Evolutionary conservation across 2,329 filamentous ascomycete genomes (phyloP), one percentile per base, ranked within the genome.

Genomic region (Sporothrix luriei): DNA sequence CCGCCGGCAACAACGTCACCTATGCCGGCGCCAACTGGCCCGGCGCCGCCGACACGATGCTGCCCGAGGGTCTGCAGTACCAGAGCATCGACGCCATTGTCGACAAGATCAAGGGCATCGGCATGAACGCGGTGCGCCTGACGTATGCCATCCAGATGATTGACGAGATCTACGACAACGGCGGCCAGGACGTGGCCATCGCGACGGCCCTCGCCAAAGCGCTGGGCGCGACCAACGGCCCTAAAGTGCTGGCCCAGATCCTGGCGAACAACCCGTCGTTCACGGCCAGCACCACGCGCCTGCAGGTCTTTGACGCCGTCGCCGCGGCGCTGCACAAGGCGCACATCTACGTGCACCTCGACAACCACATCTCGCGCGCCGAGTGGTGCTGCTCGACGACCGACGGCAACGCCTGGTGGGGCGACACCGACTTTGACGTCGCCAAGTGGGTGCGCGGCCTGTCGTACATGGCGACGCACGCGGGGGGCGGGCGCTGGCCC

Each of bases 91-190:
- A 80, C 49, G 78, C 77, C 9, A 84, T 90, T 48, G 83, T 88
- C 0, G 77, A 82, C 3, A 84, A 84, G 77, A 82, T 89, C 74
- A 88, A 87, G 74, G 82, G 82, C 70, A 75, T 88, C 0, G 87
- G 87, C 19, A 85, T 90, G 80, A 90, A 90, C 74, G 83, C 85
- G 1, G 84, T 90, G 33, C 85, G 88, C 1, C 77, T 90, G 54
- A 89, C 87, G 0, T 90, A 84, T 68, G 87, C 88, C 3, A 90
- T 86, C 70, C 83, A 90, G 75, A 86, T 90, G 84, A 79, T 90
- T 66, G 87, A 90, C 72, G 81, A 87, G 74, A 85, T 85, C 71
- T 82, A 84, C 55, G 79, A 77, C 68, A 84, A 84, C 68, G 78
- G 78, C n/a, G 82, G 81, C 10, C 70, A 78, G 29, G 85, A 87